These are phyloP conservation scores for Sanghuangporus weigelae DNA, from an alignment of 1,284 basidiomycete species.

Conservation along the genomic window DNA sequence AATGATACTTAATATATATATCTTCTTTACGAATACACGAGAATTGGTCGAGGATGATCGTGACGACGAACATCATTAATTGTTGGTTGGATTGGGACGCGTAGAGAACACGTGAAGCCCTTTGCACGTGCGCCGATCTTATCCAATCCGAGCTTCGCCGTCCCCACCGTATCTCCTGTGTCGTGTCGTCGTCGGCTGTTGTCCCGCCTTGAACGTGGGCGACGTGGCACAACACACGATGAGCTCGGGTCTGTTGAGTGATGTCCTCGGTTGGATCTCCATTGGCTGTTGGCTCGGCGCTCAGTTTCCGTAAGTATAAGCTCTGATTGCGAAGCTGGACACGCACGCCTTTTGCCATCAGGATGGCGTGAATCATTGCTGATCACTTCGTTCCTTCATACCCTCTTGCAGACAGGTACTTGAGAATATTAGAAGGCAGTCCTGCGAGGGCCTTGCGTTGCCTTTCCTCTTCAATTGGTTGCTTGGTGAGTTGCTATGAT, in stretches of 20 bases:
- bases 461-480: conserved; percentile 92
- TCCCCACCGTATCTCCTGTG: neutral
- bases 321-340: conserved; percentile 17
- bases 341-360: neutral
- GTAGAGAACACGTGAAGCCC: neutral
- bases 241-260: conserved; percentile 27
- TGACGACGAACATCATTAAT: too few relatives aligned
- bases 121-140: neutral
- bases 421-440: conserved; percentile 70
- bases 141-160: neutral
- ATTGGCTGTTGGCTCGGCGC: conserved; percentile 89
- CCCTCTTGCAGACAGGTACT: conserved; percentile 61
- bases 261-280: conserved; percentile 65
- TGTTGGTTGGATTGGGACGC: neutral
- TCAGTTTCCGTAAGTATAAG: conserved; percentile 77
- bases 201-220: neutral
- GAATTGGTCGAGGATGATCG: neutral
- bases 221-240: conserved; percentile 2
- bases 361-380: conserved; percentile 1
- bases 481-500: conserved; percentile 50
- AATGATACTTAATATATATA: too few relatives aligned
- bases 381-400: neutral
- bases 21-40: too few relatives aligned
- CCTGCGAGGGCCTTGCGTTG: conserved; percentile 81
- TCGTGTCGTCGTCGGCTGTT: neutral